Evolutionary conservation across 106 monocot species (phyloP), one percentile per base, ranked within the genome.

Genomic region (Gastrodia elata): DNA sequence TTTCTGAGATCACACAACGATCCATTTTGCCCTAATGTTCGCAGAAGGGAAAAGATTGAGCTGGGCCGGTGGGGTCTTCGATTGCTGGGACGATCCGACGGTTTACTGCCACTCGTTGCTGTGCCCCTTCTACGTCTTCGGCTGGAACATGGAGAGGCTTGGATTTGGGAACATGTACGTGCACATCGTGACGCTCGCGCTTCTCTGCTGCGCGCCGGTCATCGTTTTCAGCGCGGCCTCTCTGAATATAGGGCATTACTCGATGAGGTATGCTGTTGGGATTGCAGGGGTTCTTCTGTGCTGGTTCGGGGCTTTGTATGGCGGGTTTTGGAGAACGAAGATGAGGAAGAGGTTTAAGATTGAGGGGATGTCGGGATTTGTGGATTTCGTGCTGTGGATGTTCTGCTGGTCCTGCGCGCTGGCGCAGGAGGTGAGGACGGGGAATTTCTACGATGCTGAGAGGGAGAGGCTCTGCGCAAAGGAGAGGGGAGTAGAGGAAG

Each of bases 111-210:
- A 78, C 39, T 87, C 90, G 14, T 73, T 87, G 8, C 84, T 84
- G 61, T 90, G 90, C 84, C 82, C 84, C 22, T 80, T 80, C 70
- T 87, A 84, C 20, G 82, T 90, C 7, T 87, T 90, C 42, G 90
- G 90, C 13, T 87, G 90, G 90, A 90, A 90, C 73, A 87, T 87
- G 90, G 87, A 90, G 74, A 78, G 87, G 40, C 80, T 90, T 11
- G 87, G 90, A 6, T 76, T 90, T n/a, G 90, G 90, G 0, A 90
- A 90, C 77, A 90, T 86, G 90, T 90, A 87, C 69, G 87, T 90
- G 1, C 90, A 90, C 55, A 82, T 87, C 22, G 77, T 72, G 57
- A 90, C 90, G 0, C 87, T 90, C 71, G 18, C 82, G 6, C 81
- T 90, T 0, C 79, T 90, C 35, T 77, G 82, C 56, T 6, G 84